A percentile compares a stretch with the other conserved stretches of the same genome.
phyloP scores from a whole-genome alignment of 176 grass and related monocot species.

The Eragrostis nindensis region DNA sequence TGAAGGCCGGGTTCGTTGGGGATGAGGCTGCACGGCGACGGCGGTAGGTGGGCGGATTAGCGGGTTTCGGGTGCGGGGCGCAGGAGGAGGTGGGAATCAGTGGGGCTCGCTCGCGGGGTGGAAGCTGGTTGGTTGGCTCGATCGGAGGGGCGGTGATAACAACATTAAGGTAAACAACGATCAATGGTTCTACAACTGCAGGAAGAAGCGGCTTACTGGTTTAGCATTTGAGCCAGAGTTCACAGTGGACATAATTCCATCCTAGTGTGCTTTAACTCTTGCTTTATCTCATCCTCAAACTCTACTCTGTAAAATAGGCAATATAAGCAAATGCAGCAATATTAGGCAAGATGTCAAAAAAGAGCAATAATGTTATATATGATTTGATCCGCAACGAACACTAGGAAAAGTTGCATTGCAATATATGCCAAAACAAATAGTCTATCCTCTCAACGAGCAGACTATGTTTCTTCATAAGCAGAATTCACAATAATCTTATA shows the following conservation, averaged over 20 bases:
- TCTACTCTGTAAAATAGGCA: constrained; percentile 52
- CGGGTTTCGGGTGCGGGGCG: too few species aligned
- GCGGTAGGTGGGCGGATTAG: too few species aligned
- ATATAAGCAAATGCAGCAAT: background rate
- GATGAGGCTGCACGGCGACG: too few species aligned
- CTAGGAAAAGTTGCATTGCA: background rate
- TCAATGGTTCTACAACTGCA: too few species aligned
- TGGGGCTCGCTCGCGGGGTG: too few species aligned
- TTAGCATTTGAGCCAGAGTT: constrained; percentile 93
- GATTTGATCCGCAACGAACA: background rate
- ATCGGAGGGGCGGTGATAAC: too few species aligned
- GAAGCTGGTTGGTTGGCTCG: too few species aligned
- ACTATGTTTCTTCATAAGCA: too few species aligned
- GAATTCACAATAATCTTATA: too few species aligned
- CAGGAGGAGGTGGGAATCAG: too few species aligned
- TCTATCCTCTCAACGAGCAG: background rate
- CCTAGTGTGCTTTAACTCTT: constrained; percentile 91
- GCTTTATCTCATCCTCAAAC: constrained; percentile 89
- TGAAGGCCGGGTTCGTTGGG: too few species aligned
- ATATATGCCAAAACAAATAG: background rate
- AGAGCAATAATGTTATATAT: background rate
- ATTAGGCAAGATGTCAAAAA: background rate
- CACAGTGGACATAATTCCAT: constrained; percentile 89
- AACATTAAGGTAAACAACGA: too few species aligned
- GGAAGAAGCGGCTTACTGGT: constrained; percentile 93